Base-by-base conservation (phyloP, 1,284 basidiomycete genomes). In the Ceratobasidium sp. region DNA sequence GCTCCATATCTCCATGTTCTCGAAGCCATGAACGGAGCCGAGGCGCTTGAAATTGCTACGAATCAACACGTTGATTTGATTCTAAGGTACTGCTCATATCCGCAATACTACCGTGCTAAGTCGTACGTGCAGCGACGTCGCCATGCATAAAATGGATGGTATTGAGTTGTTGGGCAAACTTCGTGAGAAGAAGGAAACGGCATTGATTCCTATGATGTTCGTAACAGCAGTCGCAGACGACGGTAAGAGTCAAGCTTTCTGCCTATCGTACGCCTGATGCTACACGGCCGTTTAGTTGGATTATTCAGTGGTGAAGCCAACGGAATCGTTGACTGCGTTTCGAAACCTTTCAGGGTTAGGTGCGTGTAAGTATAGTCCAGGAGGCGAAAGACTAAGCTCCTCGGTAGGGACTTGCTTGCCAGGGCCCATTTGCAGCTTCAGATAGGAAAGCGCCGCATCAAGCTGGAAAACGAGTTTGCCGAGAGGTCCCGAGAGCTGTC, bases 391-490 rank as follows among this genome's bases (percentile, higher is more conserved):
- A 75, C 25, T 74, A 75, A 43, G 74, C 75, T 17, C 74, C 74
- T 17, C 75, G 74, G n/a, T 74, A 75, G n/a, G n/a, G 81, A 82
- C 69, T 73, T 82, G 29, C 73, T 82, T 20, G 81, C 81, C 6
- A 75, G 81, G 3, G 73, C 73, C 17, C 75, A 76, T 68, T 69
- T 77, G 8, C 76, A 76, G 58, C 71, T 75, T 69, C 74, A 76
- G 34, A 55, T 77, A 12, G 75, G 75, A 12, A 76, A 76, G 38
- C 73, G 74, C 1, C 71, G 72, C 58, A 69, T 70, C 20, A 74
- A 76, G 49, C 67, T 76, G 17, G 75, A 76, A 76, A 77, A 25
- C 74, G 78, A 74, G 1, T 80, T 78, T 67, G 75, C 75, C 8
- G 74, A 77, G 34, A 73, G 75, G 4, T 77, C 76, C 0, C 73